phyloP scores from a whole-genome alignment of 495 filamentous ascomycete genomes.

The Astrothelium macrocarpum region DNA sequence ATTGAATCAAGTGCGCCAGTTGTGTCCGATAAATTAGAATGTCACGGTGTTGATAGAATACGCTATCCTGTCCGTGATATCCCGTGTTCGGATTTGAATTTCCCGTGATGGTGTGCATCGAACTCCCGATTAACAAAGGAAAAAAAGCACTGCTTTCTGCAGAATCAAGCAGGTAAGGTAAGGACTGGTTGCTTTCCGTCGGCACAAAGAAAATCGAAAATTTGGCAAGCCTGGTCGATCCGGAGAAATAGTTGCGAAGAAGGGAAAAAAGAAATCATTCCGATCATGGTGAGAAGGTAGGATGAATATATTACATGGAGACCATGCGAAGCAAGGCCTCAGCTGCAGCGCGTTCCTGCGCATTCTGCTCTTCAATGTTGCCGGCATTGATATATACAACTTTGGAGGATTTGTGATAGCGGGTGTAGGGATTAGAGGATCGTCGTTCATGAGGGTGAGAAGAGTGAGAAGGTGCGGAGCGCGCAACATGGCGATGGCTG shows the following conservation, averaged over 20 bases:
- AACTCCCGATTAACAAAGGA: not conserved
- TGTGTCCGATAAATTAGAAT: no score
- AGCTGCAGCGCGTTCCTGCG: conserved; percentile 5
- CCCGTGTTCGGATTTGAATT: not conserved
- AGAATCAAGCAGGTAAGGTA: not conserved
- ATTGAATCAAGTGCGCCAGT: no score
- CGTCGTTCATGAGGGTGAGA: conserved; percentile 1
- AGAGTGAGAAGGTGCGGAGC: not conserved
- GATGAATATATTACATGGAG: not conserved
- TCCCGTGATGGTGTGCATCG: not conserved
- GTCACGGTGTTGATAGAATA: no score
- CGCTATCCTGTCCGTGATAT: not conserved
- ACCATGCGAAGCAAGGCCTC: conserved; percentile 6
- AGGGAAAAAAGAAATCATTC: not conserved
- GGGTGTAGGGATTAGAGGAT: not conserved
- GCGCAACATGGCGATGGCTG: not conserved
- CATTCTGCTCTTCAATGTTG: conserved; percentile 1
- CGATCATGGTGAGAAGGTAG: not conserved
- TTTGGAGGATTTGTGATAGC: not conserved
- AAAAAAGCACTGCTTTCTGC: not conserved
- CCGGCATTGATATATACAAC: not conserved
- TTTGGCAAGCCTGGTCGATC: not conserved
- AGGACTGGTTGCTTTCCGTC: not conserved
- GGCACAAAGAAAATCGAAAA: not conserved
- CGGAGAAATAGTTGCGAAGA: not conserved